Evolutionary conservation across 768 basidiomycete genomes (phyloP), one percentile per base, ranked within the genome.

Genomic region (Suillus spraguei): DNA sequence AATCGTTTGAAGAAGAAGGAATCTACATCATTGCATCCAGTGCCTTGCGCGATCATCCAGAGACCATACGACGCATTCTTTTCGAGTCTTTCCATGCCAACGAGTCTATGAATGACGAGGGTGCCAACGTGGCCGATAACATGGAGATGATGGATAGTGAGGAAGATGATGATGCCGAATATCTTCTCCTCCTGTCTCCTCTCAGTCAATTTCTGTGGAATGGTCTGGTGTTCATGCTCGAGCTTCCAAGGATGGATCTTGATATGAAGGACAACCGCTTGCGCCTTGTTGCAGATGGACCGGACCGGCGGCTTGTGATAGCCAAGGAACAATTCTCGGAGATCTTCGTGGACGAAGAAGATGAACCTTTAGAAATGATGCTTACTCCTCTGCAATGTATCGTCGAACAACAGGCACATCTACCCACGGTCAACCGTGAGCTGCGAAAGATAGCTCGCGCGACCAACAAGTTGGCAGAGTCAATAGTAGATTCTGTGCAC

Each of bases 271-370:
- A 97, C 65, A 87, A 91, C 67, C 87, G 94, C n/a, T 86, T 95
- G n/a, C 87, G 95, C 28, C 80, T 99, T 33, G 85, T 99, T 61
- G 92, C 97, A 8, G 94, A 97, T 70, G 96, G 96, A 11, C 87
- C 95, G 0, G 87, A 89, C 65, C 83, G 85, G 28, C 87, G 92
- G 11, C 81, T 99, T 38, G 80, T 81, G 16, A 68, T 87, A 28
- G 92, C 94, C 24, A 97, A 95, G 72, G 85, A 91, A 54, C 80
- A 84, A 46, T 96, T 98, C 70, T 72, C 77, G 11, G 88, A 91
- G 46, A 79, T 84, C 11, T 86, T 95, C 67, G 69, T 82, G 13
- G 85, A 91, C 58, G 90, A 91, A 67, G 87, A 88, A 60, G 86
- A 83, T n/a, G 82, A 82, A 41, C 72, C 77, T 4, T 64, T 79